These are phyloP conservation scores for Graphiopsis chlorocephala DNA, from an alignment of 2,329 filamentous ascomycete species.

Conservation along the genomic window DNA sequence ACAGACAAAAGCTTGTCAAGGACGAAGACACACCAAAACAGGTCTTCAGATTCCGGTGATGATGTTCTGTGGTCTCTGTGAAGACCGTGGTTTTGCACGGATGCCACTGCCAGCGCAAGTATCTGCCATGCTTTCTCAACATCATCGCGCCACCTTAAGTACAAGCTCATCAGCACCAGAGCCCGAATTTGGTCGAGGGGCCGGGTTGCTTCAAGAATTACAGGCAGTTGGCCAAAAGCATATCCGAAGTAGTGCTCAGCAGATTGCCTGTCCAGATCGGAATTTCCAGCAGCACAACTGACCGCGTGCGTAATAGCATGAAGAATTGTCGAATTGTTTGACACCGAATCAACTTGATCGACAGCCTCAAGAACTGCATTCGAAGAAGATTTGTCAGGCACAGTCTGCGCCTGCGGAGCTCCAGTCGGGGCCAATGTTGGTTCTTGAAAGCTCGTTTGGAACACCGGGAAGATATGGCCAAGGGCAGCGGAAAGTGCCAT, in stretches of 20 bases:
- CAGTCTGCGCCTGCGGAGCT: not conserved
- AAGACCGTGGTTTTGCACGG: not conserved
- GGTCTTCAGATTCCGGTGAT: not conserved
- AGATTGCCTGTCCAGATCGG: not conserved
- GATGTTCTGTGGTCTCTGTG: not conserved
- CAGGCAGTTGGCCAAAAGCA: not conserved
- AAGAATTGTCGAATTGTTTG: not conserved
- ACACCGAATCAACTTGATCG: not conserved
- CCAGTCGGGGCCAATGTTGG: not conserved
- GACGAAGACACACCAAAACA: constrained; percentile 5
- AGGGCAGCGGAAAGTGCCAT: not conserved
- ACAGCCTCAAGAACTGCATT: not conserved
- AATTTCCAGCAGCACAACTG: not conserved
- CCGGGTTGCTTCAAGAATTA: not conserved
- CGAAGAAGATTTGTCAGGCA: not conserved
- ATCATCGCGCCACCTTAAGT: constrained; percentile 5
- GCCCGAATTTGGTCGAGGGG: not conserved
- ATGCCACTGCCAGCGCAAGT: not conserved
- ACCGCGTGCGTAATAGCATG: not conserved
- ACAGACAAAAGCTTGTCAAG: constrained; percentile 4
- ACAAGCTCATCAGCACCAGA: constrained; percentile 1
- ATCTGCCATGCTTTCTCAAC: constrained; percentile 8
- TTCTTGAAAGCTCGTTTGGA: not conserved
- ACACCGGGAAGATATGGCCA: not conserved
- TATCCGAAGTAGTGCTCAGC: not conserved